Evolutionary conservation across 2,329 filamentous ascomycete genomes (phyloP), one percentile per base, ranked within the genome.

Genomic region (Scedosporium aurantiacum): DNA sequence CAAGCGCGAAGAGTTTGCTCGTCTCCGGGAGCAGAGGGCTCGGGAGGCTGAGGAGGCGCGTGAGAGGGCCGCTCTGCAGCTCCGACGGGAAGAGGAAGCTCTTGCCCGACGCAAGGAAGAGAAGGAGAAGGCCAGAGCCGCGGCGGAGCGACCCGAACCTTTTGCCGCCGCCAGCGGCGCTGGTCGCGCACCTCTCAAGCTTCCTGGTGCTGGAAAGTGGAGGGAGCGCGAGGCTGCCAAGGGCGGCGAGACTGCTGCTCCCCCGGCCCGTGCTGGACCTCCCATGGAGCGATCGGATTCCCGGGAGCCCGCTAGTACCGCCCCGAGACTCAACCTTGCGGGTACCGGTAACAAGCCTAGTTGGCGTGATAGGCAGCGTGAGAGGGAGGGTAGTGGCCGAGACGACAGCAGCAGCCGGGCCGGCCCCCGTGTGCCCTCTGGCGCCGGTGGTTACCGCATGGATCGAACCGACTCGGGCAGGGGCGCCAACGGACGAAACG

Each of bases 61-160:
- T 64, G 84, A 87, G 76, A 83, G 81, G 73, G 82, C 80, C 57
- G 84, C 84, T 12, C 76, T 84, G 67, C 93, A 97, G 76, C 85
- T 84, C 68, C 84, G 91, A 70, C 86, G 90, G 72, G 92, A 96
- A 74, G 91, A 94, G 68, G 92, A 96, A 73, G 92, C 91, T 16
- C 85, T 92, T 75, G 88, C 88, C 66, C 85, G 88, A 68, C 84
- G 83, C 73, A 84, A 81, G 69, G 86, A 81, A 63, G 84, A 84
- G 73, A 90, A 84, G 75, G 82, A 82, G 68, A 76, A 76, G 67
- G 71, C 66, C 61, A 70, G 65, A 61, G 67, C 63, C 55, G 70
- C 71, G 62, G 67, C 75, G 71, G 73, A 76, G 56, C 78, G 79
- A 64, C 67, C 68, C 59, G 70, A 67, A 59, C 64, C 67, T 23